Conservation (phyloP, 371 early-diverging fungal species). For the Mortierella sp. region DNA sequence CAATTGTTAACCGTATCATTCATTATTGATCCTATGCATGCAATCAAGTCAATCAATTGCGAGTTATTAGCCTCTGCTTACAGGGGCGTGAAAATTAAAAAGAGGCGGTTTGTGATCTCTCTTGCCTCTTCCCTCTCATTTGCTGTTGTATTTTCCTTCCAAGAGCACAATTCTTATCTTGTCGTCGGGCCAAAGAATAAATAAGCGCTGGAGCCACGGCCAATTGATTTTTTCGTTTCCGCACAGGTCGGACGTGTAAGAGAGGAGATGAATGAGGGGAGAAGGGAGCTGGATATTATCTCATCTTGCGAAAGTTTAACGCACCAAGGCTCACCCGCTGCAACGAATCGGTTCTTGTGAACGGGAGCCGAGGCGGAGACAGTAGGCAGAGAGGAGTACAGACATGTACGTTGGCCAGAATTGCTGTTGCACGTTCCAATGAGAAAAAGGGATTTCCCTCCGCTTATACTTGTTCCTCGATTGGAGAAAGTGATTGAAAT, state of each 20-base stretch:
- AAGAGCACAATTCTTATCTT: not conserved
- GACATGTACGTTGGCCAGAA: not conserved
- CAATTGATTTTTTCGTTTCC: not conserved
- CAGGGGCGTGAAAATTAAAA: not conserved
- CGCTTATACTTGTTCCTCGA: not conserved
- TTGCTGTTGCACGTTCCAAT: not conserved
- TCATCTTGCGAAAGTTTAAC: slow-evolving; percentile 9
- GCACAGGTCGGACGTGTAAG: slow-evolving; percentile 1
- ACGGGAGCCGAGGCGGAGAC: slow-evolving; percentile 16
- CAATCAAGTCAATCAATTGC: too few species aligned
- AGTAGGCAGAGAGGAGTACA: not conserved
- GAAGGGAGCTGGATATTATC: not conserved
- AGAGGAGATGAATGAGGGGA: not conserved
- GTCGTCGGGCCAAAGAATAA: not conserved
- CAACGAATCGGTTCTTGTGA: not conserved
- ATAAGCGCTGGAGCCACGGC: slow-evolving; percentile 10
- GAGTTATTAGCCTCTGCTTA: too few species aligned
- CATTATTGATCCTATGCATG: too few species aligned
- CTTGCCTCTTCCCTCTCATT: not conserved
- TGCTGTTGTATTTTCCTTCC: not conserved
- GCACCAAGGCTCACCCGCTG: not conserved
- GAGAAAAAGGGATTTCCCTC: not conserved
- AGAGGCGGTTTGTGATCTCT: not conserved
- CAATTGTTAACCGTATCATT: too few species aligned
- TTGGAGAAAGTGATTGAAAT: slow-evolving; percentile 6